Percentiles rank a stretch among this genome's conserved stretches.
Evolutionary conservation across 352 stramenopile genomes (phyloP).

Genomic region (Pythium volutum): DNA sequence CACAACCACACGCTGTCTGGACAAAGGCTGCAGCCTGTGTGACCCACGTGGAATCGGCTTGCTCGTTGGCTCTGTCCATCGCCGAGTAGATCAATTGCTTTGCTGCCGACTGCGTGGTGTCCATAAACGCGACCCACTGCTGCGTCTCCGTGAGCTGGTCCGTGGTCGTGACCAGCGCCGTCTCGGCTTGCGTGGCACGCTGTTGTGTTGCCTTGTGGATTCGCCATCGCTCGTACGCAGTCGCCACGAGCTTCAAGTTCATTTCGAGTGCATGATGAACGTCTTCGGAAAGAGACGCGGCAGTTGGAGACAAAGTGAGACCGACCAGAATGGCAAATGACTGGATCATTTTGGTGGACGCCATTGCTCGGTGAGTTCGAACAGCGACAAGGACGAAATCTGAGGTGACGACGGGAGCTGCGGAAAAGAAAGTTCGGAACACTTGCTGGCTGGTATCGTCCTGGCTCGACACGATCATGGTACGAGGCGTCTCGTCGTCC

Average conservation of each 20-base stretch:
- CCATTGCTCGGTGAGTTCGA: background rate
- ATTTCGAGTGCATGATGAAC: background rate
- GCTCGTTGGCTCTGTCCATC: background rate
- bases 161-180: background rate
- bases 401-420: no score
- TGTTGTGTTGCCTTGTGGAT: background rate
- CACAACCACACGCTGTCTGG: conserved; percentile 6
- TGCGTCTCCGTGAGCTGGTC: background rate
- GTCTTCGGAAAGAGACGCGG: background rate
- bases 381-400: background rate
- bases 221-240: background rate
- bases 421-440: background rate
- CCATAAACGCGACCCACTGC: conserved; percentile 18
- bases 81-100: background rate
- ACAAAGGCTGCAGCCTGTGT: background rate
- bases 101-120: background rate
- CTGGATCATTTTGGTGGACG: background rate
- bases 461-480: background rate
- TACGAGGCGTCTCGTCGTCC: background rate
- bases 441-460: background rate
- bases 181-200: conserved; percentile 5
- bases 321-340: background rate
- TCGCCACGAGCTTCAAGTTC: background rate
- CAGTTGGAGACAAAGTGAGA: background rate
- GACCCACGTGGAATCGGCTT: no score